A percentile compares a stretch with the other conserved stretches of the same genome.
These are phyloP conservation scores for Paraphaeosphaeria minitans DNA, from an alignment of 2,329 filamentous ascomycete species.

Conservation along the genomic window DNA sequence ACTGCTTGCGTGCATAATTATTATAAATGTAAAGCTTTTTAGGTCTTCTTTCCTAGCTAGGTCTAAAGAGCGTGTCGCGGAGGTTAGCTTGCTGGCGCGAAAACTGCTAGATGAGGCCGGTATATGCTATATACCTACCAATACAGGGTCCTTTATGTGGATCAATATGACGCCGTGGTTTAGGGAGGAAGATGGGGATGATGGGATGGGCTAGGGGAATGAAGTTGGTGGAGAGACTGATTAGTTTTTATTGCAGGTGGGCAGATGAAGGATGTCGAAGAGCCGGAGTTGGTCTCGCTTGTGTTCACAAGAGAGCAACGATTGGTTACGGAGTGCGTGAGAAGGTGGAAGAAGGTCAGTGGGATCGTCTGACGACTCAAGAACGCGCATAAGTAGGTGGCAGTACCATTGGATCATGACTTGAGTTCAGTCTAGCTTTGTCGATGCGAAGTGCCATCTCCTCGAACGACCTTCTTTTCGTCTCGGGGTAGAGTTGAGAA, in stretches of 20 bases:
- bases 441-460: constrained; percentile 30
- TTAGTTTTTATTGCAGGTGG: constrained; percentile 56
- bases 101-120: constrained; percentile 28
- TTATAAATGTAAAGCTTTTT: constrained; percentile 9
- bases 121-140: constrained; percentile 47
- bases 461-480: constrained; percentile 45
- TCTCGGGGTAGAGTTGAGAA: constrained; percentile 46
- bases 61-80: constrained; percentile 20
- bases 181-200: constrained; percentile 22
- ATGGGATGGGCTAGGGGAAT: constrained; percentile 48
- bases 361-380: background rate
- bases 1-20: constrained; percentile 3
- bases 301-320: constrained; percentile 47
- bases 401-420: background rate
- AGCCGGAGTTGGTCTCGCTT: constrained; percentile 57
- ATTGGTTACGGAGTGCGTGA: background rate
- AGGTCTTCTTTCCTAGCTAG: background rate
- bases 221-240: constrained; percentile 53
- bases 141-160: constrained; percentile 55
- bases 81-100: constrained; percentile 21
- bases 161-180: constrained; percentile 36
- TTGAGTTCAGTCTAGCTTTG: background rate
- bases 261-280: constrained; percentile 51
- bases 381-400: background rate
- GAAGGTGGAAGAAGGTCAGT: background rate